Evolutionary conservation across 345 rosid species (phyloP), one percentile per base, ranked within the genome.

Genomic region (Orychophragmus violaceus): DNA sequence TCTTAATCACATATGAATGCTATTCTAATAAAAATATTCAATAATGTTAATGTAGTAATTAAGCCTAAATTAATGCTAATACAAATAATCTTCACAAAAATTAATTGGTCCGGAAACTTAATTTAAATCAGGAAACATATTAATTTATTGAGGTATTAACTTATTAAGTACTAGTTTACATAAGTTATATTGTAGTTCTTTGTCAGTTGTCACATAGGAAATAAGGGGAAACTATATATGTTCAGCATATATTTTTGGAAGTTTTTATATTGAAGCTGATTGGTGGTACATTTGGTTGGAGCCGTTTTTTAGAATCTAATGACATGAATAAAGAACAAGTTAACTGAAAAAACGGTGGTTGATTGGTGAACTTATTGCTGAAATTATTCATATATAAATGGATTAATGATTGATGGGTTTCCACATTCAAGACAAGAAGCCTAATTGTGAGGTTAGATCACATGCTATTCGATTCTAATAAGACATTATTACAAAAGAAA

Each of bases 261-360:
- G 57, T 58, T 58, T 22, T 32, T 18, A 49, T 23, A 23, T 23
- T 11, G 3, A 28, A 28, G 53, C 21, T 42, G 16, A 66, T 8
- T 19, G 10, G 44, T 32, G 50, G 19, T 54, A 35, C 66, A 59
- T 62, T 56, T 71, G 59, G 27, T 36, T 36, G 76, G 28, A 30
- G 66, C 61, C 61, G 67, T 59, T 66, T 41, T 41, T 19, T 3
- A 57, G 53, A 61, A 67, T 28, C 41, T 52, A 27, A 25, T 25
- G 42, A 45, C 44, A 62, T 48, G 64, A 61, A 45, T 11, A 42
- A 5, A 45, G 50, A 55, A 49, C 69, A 74, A 54, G 30, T 60
- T 67, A 68, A 74, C 69, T 60, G 69, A 74, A 61, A 10, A 68
- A 67, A 74, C 74, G 70, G 78, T 68, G 74, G 74, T 68, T 68